phyloP scores from a whole-genome alignment of 2,329 filamentous ascomycete genomes.

The Aspergillus sp. region DNA sequence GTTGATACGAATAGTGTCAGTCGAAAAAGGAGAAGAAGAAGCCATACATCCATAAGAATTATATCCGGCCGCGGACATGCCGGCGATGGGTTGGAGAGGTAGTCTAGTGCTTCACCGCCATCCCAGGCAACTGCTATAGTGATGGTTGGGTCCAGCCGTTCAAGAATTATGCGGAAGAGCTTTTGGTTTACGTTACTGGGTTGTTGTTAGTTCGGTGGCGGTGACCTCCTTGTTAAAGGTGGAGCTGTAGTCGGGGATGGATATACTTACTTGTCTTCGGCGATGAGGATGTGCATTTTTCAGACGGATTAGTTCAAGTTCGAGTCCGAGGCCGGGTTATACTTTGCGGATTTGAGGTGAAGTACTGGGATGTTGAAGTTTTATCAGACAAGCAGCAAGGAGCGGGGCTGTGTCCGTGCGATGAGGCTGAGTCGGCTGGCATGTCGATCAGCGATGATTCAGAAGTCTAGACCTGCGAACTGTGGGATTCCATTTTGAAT shows the following conservation, averaged over 20 bases:
- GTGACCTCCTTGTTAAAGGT: not conserved
- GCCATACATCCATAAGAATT: conserved; percentile 8
- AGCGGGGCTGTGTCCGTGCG: too few relatives aligned
- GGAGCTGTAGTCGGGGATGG: not conserved
- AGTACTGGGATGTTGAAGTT: not conserved
- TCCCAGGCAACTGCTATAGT: not conserved
- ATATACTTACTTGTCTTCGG: conserved; percentile 6
- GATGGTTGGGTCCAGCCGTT: not conserved
- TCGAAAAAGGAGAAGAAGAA: not conserved
- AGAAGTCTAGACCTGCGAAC: too few relatives aligned
- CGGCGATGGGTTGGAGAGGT: not conserved
- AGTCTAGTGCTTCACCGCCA: conserved; percentile 4
- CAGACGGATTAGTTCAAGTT: not conserved
- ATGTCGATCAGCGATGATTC: too few relatives aligned
- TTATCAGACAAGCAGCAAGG: too few relatives aligned
- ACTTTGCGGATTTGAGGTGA: not conserved
- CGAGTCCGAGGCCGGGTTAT: too few relatives aligned
- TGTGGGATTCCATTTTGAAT: too few relatives aligned
- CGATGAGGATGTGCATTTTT: conserved; percentile 9
- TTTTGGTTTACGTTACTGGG: not conserved
- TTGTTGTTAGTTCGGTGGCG: not conserved
- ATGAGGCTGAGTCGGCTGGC: too few relatives aligned
- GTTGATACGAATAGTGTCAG: too few relatives aligned
- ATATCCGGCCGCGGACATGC: not conserved
- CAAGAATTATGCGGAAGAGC: not conserved